Conservation (phyloP, 805 yeast genomes). For the Alloascoidea africana region DNA sequence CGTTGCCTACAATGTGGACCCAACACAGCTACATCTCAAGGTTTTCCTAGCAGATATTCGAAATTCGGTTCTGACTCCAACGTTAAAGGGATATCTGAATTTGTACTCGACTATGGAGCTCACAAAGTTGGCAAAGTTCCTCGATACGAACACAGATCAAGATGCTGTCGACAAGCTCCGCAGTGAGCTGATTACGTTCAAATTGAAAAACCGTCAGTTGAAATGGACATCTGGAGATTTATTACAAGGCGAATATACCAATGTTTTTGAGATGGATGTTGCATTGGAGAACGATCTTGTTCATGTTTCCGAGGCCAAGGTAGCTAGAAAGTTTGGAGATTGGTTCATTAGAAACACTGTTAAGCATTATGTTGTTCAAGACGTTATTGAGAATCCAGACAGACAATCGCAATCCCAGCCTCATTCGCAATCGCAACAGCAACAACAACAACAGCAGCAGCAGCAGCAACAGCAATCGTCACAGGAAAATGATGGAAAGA, state of each 20-base stretch:
- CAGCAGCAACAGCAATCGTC: no score
- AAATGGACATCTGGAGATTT: conserved; percentile 26
- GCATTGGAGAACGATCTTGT: conserved; percentile 24
- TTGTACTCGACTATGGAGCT: conserved; percentile 31
- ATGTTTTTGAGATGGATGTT: conserved; percentile 29
- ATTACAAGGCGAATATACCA: conserved; percentile 24
- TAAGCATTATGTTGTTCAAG: conserved; percentile 30
- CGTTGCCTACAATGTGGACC: conserved; percentile 19
- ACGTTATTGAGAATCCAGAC: conserved; percentile 18
- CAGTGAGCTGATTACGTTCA: conserved; percentile 25
- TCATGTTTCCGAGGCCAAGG: conserved; percentile 28
- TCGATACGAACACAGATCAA: conserved; percentile 15
- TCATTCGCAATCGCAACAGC: no score
- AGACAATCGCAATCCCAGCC: no score
- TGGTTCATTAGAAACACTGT: conserved; percentile 33
- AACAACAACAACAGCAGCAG: conserved; percentile 4
- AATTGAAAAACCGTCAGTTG: conserved; percentile 28
- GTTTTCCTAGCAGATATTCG: conserved; percentile 27
- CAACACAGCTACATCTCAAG: conserved; percentile 25
- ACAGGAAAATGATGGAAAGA: conserved; percentile 1
- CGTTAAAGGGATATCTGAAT: conserved; percentile 28
- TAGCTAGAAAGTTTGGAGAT: conserved; percentile 30
- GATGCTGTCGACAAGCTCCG: conserved; percentile 20
- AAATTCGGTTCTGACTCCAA: conserved; percentile 22
- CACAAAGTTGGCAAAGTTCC: conserved; percentile 24